phyloP scores from a whole-genome alignment of 306 rosid genomes.

The Dicorynia guianensis region DNA sequence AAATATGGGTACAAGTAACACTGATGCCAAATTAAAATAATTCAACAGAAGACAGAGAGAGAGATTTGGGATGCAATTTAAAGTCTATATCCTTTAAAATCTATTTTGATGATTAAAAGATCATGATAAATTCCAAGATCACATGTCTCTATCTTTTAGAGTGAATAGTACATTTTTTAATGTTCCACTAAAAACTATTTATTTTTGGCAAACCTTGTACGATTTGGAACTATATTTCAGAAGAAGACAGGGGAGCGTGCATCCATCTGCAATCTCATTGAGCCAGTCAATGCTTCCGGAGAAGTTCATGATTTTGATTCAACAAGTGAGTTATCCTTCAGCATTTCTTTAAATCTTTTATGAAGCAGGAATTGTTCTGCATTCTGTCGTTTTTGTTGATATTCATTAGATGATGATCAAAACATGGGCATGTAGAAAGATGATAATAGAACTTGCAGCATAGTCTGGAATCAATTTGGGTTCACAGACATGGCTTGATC shows the following conservation, averaged over 20 bases:
- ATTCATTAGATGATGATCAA: neutral
- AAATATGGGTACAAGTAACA: neutral
- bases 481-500: too few relatives aligned
- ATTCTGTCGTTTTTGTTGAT: slow-evolving; percentile 25
- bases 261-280: slow-evolving; percentile 48
- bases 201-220: slow-evolving; percentile 42
- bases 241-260: slow-evolving; percentile 51
- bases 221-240: slow-evolving; percentile 57
- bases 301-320: slow-evolving; percentile 54
- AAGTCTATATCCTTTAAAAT: slow-evolving; percentile 27
- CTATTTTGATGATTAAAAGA: slow-evolving; percentile 10
- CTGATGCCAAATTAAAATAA: slow-evolving; percentile 22
- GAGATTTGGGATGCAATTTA: slow-evolving; percentile 11
- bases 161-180: neutral
- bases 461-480: too few relatives aligned
- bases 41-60: neutral
- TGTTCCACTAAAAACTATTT: slow-evolving; percentile 10
- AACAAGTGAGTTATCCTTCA: slow-evolving; percentile 54
- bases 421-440: slow-evolving; percentile 21
- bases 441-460: slow-evolving; percentile 4
- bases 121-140: slow-evolving; percentile 9
- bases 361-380: slow-evolving; percentile 15
- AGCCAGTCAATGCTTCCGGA: slow-evolving; percentile 51
- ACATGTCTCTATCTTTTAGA: slow-evolving; percentile 12
- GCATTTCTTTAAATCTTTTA: neutral